Conservation (phyloP, 2,329 filamentous ascomycete genomes). For the Claviceps quebecensis region DNA sequence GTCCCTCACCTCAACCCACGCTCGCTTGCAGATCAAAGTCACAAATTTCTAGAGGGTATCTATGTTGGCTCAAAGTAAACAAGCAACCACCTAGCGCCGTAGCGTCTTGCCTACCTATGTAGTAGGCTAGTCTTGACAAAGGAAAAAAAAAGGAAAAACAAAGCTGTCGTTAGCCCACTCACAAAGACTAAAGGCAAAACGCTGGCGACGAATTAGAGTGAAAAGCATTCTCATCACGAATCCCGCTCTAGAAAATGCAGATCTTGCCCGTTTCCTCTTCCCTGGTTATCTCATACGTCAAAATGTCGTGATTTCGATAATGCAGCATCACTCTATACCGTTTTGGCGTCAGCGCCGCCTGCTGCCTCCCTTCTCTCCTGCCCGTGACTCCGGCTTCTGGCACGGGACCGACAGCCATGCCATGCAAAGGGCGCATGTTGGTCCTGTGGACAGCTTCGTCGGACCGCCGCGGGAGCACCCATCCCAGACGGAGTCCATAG, state of each 20-base stretch:
- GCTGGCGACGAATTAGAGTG: too few species aligned
- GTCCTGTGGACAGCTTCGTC: conserved; percentile 32
- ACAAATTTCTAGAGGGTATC: background rate
- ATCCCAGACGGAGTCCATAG: conserved; percentile 39
- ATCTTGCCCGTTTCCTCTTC: conserved; percentile 22
- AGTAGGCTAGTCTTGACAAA: too few species aligned
- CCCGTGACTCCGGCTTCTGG: conserved; percentile 27
- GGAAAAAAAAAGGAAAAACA: too few species aligned
- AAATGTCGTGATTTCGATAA: conserved; percentile 54
- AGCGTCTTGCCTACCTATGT: too few species aligned
- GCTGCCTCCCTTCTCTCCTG: conserved; percentile 6
- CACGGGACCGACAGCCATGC: conserved; percentile 53
- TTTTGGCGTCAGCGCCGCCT: conserved; percentile 19
- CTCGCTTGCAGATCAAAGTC: background rate
- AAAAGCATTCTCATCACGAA: too few species aligned
- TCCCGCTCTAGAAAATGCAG: conserved; percentile 18
- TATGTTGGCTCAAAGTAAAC: background rate
- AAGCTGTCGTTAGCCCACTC: too few species aligned
- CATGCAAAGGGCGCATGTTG: conserved; percentile 42
- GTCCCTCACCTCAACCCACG: background rate
- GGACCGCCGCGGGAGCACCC: conserved; percentile 30
- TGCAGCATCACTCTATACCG: conserved; percentile 58
- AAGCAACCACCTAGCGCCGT: background rate
- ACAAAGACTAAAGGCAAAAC: too few species aligned
- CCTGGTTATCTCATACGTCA: conserved; percentile 53